phyloP scores from a whole-genome alignment of 805 yeast genomes.

The Scheffersomyces amazonensis region DNA sequence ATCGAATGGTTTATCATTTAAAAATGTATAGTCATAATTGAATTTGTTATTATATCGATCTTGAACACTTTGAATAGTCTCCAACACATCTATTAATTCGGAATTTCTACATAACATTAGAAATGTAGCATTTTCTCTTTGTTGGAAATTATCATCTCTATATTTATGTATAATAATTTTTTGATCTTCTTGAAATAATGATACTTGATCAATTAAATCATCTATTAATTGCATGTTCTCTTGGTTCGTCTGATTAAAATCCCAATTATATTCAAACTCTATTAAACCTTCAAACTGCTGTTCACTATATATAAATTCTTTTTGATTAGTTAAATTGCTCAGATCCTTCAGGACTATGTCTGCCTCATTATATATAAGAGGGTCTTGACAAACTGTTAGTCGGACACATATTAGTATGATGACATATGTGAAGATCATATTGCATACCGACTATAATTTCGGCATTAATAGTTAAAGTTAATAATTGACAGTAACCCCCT shows the following conservation, averaged over 20 bases:
- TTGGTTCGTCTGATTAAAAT: not conserved
- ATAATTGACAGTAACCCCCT: too few species aligned
- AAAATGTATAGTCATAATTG: constrained; percentile 77
- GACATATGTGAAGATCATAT: too few species aligned
- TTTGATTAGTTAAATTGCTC: too few species aligned
- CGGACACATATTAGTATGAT: too few species aligned
- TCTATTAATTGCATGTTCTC: not conserved
- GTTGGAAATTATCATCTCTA: not conserved
- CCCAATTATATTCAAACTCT: not conserved
- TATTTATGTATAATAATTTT: not conserved
- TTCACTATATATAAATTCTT: too few species aligned
- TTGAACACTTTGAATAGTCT: constrained; percentile 61
- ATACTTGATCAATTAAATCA: not conserved
- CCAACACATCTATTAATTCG: constrained; percentile 56
- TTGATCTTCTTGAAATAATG: not conserved
- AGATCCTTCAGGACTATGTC: too few species aligned
- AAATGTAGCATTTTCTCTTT: constrained; percentile 61
- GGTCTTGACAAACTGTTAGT: too few species aligned
- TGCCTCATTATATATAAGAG: too few species aligned
- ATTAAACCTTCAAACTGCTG: too few species aligned
- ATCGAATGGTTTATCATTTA: constrained; percentile 66
- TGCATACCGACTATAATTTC: too few species aligned
- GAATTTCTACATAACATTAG: constrained; percentile 68
- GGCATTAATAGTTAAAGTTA: too few species aligned
- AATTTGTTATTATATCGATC: constrained; percentile 60